Evolutionary conservation across 441 rosid species (phyloP).

Genomic region (Capsella rubella): DNA sequence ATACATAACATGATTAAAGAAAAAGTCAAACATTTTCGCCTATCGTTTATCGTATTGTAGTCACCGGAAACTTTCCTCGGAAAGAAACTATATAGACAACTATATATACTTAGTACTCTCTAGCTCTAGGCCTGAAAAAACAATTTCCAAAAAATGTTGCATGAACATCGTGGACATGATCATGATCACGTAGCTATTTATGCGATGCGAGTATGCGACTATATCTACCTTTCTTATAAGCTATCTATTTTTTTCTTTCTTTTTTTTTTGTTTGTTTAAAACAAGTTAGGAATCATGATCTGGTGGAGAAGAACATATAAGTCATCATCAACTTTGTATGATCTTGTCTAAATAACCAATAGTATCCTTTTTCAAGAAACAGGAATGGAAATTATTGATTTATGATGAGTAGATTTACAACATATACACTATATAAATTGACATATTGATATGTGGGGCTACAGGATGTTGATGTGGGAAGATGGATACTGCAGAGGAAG

Average conservation of each 20-base stretch:
- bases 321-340: background rate
- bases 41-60: background rate
- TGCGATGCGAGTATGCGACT: background rate
- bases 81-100: constrained; percentile 5
- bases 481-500: constrained; percentile 95
- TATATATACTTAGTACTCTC: background rate
- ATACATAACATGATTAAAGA: background rate
- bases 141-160: constrained; percentile 7
- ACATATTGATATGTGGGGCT: constrained; percentile 7
- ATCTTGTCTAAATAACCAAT: background rate
- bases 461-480: constrained; percentile 99
- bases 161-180: constrained; percentile 16
- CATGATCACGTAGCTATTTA: constrained; percentile 2
- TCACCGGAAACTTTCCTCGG: constrained; percentile 19
- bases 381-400: background rate
- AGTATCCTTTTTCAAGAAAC: background rate
- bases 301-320: constrained; percentile 8
- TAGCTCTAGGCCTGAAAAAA: constrained; percentile 12
- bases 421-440: constrained; percentile 1
- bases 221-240: background rate
- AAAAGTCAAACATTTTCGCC: constrained; percentile 16
- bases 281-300: background rate
- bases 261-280: too few species aligned
- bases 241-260: background rate
- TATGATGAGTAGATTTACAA: background rate